phyloP scores from a whole-genome alignment of 306 rosid genomes.

The Betula pendula region DNA sequence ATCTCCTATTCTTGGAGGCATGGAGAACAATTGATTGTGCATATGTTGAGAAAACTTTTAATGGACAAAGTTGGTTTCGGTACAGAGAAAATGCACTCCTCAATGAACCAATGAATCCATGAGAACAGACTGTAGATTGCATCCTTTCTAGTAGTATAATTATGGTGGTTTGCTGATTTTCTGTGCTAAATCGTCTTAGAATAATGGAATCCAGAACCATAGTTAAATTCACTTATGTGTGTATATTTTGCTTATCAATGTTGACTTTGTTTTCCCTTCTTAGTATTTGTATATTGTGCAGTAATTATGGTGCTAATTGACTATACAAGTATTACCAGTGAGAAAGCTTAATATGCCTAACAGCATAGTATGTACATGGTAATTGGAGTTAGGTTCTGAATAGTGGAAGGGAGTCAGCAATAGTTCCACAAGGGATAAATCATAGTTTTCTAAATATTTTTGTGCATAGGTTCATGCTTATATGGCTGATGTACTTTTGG shows the following conservation, averaged over 20 bases:
- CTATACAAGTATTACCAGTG: not conserved
- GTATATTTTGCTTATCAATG: not conserved
- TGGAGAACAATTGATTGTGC: slow-evolving; percentile 96
- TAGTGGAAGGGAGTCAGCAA: not conserved
- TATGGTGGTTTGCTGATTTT: not conserved
- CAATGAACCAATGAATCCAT: slow-evolving; percentile 82
- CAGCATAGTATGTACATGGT: not conserved
- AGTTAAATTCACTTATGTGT: not conserved
- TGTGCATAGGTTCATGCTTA: not conserved
- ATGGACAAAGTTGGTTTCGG: slow-evolving; percentile 97
- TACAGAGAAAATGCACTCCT: slow-evolving; percentile 90
- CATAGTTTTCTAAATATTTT: not conserved
- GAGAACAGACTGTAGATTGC: slow-evolving; percentile 85
- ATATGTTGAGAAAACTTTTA: slow-evolving; percentile 83
- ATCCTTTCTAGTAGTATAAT: slow-evolving; percentile 12
- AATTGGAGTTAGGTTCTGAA: not conserved
- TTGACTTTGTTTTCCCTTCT: not conserved
- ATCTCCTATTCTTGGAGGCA: slow-evolving; percentile 91
- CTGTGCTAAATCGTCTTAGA: not conserved
- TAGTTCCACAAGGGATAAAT: not conserved
- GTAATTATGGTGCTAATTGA: not conserved
- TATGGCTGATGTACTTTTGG: not conserved
- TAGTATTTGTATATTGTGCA: not conserved
- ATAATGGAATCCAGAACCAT: not conserved
- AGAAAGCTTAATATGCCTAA: not conserved